A percentile compares a stretch with the other conserved stretches of the same genome.
These are phyloP conservation scores for Sarcomyxa edulis DNA, from an alignment of 768 basidiomycete genomes.

Conservation along the genomic window DNA sequence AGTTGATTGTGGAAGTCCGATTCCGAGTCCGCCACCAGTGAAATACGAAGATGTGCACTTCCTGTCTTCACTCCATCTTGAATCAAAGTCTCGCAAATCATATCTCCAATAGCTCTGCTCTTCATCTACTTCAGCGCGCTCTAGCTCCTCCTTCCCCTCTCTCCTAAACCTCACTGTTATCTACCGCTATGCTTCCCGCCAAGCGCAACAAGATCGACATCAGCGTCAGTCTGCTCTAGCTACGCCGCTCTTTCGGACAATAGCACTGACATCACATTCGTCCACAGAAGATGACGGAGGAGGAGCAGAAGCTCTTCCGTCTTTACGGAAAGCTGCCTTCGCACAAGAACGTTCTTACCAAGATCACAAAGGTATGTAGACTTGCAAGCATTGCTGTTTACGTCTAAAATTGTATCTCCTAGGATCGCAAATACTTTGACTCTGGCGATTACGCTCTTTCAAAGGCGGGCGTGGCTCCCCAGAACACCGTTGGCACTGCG, in stretches of 20 bases:
- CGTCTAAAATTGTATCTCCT: conserved; percentile 10
- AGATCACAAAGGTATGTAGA: conserved; percentile 85
- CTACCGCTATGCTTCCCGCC: conserved; percentile 59
- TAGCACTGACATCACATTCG: conserved; percentile 8
- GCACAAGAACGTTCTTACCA: conserved; percentile 88
- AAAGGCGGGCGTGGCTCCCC: conserved; percentile 89
- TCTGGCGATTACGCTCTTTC: conserved; percentile 98
- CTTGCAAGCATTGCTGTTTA: not conserved
- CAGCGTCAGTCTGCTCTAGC: conserved; percentile 54
- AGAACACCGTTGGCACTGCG: conserved; percentile 87
- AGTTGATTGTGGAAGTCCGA: no score
- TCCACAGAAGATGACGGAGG: conserved; percentile 68
- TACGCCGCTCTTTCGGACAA: conserved; percentile 12
- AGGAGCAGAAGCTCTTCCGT: conserved; percentile 92
- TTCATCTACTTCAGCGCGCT: no score
- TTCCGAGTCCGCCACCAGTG: no score
- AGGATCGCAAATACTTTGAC: conserved; percentile 99
- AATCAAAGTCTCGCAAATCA: no score
- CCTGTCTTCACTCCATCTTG: no score
- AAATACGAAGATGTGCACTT: no score
- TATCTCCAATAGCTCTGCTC: no score
- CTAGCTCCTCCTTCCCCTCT: conserved; percentile 20
- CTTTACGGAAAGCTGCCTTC: conserved; percentile 93
- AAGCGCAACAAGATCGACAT: conserved; percentile 93
- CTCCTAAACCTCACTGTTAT: conserved; percentile 12